Evolutionary conservation across 768 basidiomycete genomes (phyloP).

Genomic region (Termitomyces sp.): DNA sequence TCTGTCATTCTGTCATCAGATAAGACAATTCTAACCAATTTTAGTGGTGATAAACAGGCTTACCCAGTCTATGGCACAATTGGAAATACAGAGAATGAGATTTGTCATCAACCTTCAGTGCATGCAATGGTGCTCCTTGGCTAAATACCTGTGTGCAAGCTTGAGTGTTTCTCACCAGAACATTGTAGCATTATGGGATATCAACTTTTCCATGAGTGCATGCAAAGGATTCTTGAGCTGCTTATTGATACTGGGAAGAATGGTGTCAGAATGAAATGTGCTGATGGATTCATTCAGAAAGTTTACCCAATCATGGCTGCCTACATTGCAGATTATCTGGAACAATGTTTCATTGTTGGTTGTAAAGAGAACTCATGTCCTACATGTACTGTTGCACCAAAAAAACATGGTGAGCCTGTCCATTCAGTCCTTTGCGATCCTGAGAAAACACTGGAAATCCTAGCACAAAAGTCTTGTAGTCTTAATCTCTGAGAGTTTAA

Average conservation of each 20-base stretch:
- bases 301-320: constrained; percentile 22
- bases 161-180: too few relatives aligned
- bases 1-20: too few relatives aligned
- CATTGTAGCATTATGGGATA: too few relatives aligned
- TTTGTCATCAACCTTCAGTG: neutral
- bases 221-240: constrained; percentile 20
- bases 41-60: too few relatives aligned
- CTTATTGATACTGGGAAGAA: constrained; percentile 26
- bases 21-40: too few relatives aligned
- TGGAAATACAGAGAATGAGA: neutral
- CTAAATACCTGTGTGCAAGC: too few relatives aligned
- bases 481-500: constrained; percentile 9
- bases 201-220: constrained; percentile 34
- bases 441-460: neutral
- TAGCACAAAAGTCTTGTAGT: neutral
- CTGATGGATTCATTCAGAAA: too few relatives aligned
- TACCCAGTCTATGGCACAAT: neutral
- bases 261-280: constrained; percentile 34
- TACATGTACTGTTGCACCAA: constrained; percentile 17
- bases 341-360: neutral
- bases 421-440: neutral
- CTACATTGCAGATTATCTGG: neutral
- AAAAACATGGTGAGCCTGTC: constrained; percentile 11
- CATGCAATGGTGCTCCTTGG: neutral
- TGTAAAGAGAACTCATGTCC: constrained; percentile 25